Evolutionary conservation across 2,329 filamentous ascomycete species (phyloP), one percentile per base, ranked within the genome.

Genomic region (Alternaria solani): DNA sequence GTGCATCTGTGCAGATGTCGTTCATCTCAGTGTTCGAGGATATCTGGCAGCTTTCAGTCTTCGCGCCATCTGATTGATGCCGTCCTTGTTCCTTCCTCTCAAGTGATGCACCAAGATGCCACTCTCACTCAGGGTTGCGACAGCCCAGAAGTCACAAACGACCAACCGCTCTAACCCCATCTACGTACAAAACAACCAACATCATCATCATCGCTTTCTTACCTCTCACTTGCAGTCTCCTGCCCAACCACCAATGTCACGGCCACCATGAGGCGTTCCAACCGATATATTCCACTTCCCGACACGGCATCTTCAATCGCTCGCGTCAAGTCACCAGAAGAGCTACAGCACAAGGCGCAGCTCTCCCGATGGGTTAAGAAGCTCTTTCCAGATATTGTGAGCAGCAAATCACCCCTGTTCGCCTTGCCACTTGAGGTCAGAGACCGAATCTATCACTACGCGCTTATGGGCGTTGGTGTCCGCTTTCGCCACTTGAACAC

Each of bases 401-500:
- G 4, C 16, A 28, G 25, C 26, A 28, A 30, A 8, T 46, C 25
- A 26, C 43, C 16, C 18, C 30, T 46, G 7, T 46, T 18, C 14
- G 16, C 16, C 43, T 28, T 46, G 43, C 25, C 43, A n/a, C 25
- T n/a, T 28, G 43, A 46, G 25, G 30, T 46, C 43, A 46, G 43
- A 46, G 43, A 18, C 2, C 43, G 16, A 9, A 46, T 46, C 18
- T 26, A 30, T 30, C 43, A 30, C 28, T 20, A 46, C 43, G 28
- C 43, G 18, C 43, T 46, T 7, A 11, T n/a, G 43, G 26, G 43
- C 16, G 11, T 28, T 14, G n/a, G n/a, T n/a, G 28, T 46, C n/a
- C 43, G 43, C 14, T 46, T 46, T 30, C 23, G 38, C 44, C 49
- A 48, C 44, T 55, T 23, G 26, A 26, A 34, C 36, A 55, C 46